Percentiles rank a stretch among this genome's conserved stretches.
Evolutionary conservation across 73 alveolate species (phyloP).

Genomic region (Paramecium biaurelia): DNA sequence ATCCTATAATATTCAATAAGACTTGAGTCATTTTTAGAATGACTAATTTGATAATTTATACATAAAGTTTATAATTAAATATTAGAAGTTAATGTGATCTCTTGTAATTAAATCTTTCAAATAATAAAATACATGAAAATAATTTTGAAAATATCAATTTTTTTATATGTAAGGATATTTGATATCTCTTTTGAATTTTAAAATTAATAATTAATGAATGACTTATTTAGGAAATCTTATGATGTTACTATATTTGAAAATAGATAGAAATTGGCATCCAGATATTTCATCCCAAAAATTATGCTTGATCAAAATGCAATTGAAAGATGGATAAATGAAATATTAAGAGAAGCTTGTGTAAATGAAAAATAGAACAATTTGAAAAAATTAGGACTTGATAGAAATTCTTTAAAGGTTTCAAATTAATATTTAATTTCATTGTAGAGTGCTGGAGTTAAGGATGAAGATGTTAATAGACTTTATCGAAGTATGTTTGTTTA

Average conservation of each 20-base stretch:
- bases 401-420: background rate
- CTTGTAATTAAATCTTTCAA: too few species aligned
- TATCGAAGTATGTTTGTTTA: constrained; percentile 15
- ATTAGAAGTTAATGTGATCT: background rate
- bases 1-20: background rate
- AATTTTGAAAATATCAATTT: too few species aligned
- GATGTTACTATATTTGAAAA: background rate
- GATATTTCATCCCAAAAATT: background rate
- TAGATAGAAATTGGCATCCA: background rate
- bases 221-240: background rate
- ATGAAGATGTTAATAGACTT: background rate
- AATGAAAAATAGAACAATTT: background rate
- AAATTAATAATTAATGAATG: background rate
- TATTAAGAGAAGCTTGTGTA: background rate
- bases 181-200: background rate
- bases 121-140: background rate
- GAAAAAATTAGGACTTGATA: background rate
- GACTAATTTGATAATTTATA: background rate
- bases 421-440: background rate
- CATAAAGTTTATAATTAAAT: too few species aligned
- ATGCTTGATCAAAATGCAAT: background rate
- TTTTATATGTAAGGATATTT: background rate
- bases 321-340: constrained; percentile 8
- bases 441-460: constrained; percentile 18
- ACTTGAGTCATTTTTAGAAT: background rate